A percentile compares a stretch with the other conserved stretches of the same genome.
Conservation (phyloP, 768 basidiomycete genomes). For the Lentinula lateritia region DNA sequence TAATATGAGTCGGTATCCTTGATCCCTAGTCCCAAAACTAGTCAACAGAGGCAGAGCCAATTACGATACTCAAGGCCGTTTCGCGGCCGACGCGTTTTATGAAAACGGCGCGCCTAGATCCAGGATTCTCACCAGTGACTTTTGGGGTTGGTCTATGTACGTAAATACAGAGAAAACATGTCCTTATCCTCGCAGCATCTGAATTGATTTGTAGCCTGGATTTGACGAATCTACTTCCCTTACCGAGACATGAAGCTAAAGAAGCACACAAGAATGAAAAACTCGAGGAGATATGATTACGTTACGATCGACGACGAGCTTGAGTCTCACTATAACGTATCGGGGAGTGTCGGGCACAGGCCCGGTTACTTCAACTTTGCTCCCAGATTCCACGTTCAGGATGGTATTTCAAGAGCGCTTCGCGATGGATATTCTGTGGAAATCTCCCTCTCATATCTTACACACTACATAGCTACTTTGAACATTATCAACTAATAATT, state of each 20-base stretch:
- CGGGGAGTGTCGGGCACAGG: background rate
- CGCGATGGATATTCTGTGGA: background rate
- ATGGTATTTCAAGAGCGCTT: background rate
- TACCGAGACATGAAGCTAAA: background rate
- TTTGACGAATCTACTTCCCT: background rate
- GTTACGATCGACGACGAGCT: background rate
- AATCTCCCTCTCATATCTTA: background rate
- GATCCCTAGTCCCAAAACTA: constrained; percentile 17
- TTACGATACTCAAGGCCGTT: constrained; percentile 32
- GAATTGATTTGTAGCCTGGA: background rate
- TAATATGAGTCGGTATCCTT: no score
- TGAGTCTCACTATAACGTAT: background rate
- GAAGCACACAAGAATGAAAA: background rate
- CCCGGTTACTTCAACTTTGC: background rate
- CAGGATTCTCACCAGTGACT: background rate
- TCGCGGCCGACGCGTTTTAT: constrained; percentile 41
- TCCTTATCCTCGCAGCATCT: background rate
- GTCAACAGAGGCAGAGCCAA: constrained; percentile 18
- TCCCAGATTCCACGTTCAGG: background rate
- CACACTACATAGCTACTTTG: background rate
- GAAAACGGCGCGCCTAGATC: constrained; percentile 11
- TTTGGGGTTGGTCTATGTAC: background rate
- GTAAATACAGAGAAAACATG: background rate
- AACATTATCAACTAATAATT: background rate
- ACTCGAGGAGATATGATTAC: constrained; percentile 1